Evolutionary conservation across 805 yeast species (phyloP), one percentile per base, ranked within the genome.

Genomic region (Ogataea ramenticola): DNA sequence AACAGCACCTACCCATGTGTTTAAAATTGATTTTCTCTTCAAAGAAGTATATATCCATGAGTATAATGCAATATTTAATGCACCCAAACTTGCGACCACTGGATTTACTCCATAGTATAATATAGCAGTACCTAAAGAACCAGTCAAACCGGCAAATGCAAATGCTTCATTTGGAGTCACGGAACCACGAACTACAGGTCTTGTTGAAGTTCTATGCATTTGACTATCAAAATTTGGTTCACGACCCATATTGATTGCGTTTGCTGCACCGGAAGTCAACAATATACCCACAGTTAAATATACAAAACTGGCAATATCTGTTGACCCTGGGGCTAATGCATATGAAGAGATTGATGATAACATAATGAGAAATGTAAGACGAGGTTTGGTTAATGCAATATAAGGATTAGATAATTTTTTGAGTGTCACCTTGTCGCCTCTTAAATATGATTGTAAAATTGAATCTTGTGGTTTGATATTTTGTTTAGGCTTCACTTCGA

Each of bases 1-100:
- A n/a, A 93, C 61, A 0, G 99, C 99, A 17, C 99, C 99, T 3
- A 93, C 93, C 99, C 99, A 93, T 0, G 99, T 93, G 62, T 93
- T 93, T 35, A 86, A 61, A 42, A 93, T 91, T 21, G 86, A 81
- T 47, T 72, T 77, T 44, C 99, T 74, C 59, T 93, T 93, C 60
- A 93, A 66, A 0, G 96, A 83, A 0, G 99, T 93, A 66, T 93
- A 93, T 0, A 83, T 64, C 85, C 98, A 90, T 0, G 95, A 80
- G 57, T 93, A 93, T 11, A 93, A 71, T 1, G 76, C 78, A 41
- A 93, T 87, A 61, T 93, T 93, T 7, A 79, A 57, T 1, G 78
- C 74, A 2, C 97, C 98, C n/a, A 93, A 70, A 1, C 70, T 56
- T 0, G 96, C 86, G 1, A 93, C 98, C 0, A 82, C 76, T 3